A percentile compares a stretch with the other conserved stretches of the same genome.
Conservation (phyloP, 768 basidiomycete genomes). For the Kwoniella sp. region DNA sequence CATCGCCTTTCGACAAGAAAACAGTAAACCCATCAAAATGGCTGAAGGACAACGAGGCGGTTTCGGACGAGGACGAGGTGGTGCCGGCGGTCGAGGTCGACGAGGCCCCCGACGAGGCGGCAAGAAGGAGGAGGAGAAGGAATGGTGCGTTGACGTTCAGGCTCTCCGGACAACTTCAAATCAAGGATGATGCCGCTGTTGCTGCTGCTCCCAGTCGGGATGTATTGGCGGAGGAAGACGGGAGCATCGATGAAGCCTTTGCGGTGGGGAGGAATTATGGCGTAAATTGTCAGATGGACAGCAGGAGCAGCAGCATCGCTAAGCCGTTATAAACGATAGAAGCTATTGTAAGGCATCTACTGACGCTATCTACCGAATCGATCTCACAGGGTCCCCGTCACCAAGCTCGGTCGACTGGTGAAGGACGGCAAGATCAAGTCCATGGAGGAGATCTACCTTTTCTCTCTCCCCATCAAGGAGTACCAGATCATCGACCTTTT, state of each 20-base stretch:
- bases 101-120: conserved; percentile 88
- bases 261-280: neutral
- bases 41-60: conserved; percentile 68
- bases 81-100: conserved; percentile 64
- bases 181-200: neutral
- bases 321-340: neutral
- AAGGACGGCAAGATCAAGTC: conserved; percentile 99
- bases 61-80: conserved; percentile 72
- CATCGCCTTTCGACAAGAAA: conserved; percentile 18
- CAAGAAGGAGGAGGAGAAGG: conserved; percentile 99
- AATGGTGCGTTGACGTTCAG: conserved; percentile 69
- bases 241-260: neutral
- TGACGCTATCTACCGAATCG: neutral
- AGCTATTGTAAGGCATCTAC: too few species aligned
- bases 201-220: neutral
- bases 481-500: conserved; percentile 99
- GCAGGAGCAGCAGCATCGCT: neutral
- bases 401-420: conserved; percentile 97
- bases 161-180: neutral
- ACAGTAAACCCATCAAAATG: conserved; percentile 40
- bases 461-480: conserved; percentile 99
- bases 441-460: conserved; percentile 99
- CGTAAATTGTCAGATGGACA: neutral
- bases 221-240: neutral
- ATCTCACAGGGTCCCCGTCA: conserved; percentile 83